These are phyloP conservation scores for Penicillium subrubescens DNA, from an alignment of 495 filamentous ascomycete genomes.

Conservation along the genomic window DNA sequence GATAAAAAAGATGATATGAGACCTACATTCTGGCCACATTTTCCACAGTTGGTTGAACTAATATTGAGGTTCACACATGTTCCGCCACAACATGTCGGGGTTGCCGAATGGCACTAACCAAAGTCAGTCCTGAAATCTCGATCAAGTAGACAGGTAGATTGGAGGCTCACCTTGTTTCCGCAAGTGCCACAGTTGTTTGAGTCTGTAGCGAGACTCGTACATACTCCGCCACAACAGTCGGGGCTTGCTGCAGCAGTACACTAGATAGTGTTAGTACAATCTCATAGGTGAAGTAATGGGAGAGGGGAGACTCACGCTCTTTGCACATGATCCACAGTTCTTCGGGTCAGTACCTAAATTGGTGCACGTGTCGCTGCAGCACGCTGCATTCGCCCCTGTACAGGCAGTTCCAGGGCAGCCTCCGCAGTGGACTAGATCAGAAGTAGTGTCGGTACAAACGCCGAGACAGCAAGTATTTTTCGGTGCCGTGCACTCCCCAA, in stretches of 20 bases:
- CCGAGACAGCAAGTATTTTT: conserved; percentile 13
- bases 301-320: too few species aligned
- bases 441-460: conserved; percentile 11
- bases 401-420: conserved; percentile 12
- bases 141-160: too few species aligned
- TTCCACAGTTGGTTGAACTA: conserved; percentile 19
- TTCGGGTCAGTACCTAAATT: conserved; percentile 13
- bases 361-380: conserved; percentile 15
- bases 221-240: conserved; percentile 10
- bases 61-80: conserved; percentile 14
- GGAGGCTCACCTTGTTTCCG: background rate
- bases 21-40: conserved; percentile 14
- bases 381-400: conserved; percentile 6
- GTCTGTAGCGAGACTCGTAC: conserved; percentile 9
- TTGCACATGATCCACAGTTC: conserved; percentile 8
- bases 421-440: conserved; percentile 14
- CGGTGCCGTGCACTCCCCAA: conserved; percentile 4
- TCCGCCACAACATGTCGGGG: conserved; percentile 15
- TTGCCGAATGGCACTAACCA: too few species aligned
- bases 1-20: background rate
- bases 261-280: too few species aligned
- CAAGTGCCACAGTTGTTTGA: conserved; percentile 21
- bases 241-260: too few species aligned
- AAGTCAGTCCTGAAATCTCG: too few species aligned
- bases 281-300: too few species aligned